A percentile compares a stretch with the other conserved stretches of the same genome.
Conservation (phyloP, 257 asterid species). For the Parsonsia alboflavescens region DNA sequence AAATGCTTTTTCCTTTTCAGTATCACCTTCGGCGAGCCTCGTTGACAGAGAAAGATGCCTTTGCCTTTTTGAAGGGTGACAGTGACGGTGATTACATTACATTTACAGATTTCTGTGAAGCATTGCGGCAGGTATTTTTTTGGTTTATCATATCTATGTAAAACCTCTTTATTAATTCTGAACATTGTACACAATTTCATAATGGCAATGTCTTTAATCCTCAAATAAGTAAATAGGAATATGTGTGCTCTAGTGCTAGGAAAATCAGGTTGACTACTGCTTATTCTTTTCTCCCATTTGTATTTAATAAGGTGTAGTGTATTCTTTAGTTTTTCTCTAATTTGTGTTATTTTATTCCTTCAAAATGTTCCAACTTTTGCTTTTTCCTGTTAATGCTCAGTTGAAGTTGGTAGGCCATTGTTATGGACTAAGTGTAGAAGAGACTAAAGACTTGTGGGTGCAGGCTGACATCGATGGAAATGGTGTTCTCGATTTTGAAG, state of each 20-base stretch:
- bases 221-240: neutral
- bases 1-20: slow-evolving; percentile 39
- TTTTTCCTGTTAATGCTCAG: slow-evolving; percentile 36
- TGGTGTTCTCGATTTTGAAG: slow-evolving; percentile 71
- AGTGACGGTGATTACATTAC: slow-evolving; percentile 72
- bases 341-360: neutral
- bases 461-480: slow-evolving; percentile 81
- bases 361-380: neutral
- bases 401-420: slow-evolving; percentile 83
- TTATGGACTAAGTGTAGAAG: slow-evolving; percentile 75
- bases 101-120: slow-evolving; percentile 77
- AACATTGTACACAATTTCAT: neutral
- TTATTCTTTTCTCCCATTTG: neutral
- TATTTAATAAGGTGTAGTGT: neutral
- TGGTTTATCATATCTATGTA: neutral
- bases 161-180: neutral
- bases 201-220: neutral
- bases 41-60: slow-evolving; percentile 75
- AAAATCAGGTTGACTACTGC: neutral
- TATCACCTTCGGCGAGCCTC: slow-evolving; percentile 86
- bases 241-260: neutral
- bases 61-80: slow-evolving; percentile 80
- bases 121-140: slow-evolving; percentile 59
- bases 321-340: neutral
- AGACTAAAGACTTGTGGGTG: slow-evolving; percentile 77